Conservation (phyloP, 139 green algal species). For the Trebouxia sp. region DNA sequence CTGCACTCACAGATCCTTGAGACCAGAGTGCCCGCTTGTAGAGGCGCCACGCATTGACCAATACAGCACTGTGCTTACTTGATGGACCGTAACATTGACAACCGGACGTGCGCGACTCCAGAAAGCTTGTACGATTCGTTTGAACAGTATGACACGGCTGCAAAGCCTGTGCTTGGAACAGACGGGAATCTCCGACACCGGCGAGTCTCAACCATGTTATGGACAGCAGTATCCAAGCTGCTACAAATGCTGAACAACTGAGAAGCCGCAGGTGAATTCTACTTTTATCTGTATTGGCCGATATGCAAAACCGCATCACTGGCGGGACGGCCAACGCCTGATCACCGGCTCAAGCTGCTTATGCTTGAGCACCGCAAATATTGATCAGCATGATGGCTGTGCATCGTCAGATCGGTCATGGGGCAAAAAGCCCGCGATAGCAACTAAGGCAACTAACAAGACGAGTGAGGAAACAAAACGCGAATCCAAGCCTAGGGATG, state of each 20-base stretch:
- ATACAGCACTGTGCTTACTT: neutral
- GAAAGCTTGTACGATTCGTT: neutral
- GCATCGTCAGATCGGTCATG: too few species aligned
- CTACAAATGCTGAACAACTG: neutral
- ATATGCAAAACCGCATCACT: conserved; percentile 12
- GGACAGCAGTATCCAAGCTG: neutral
- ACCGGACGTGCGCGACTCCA: neutral
- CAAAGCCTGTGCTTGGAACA: conserved; percentile 1
- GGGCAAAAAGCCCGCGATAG: too few species aligned
- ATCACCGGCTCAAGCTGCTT: too few species aligned
- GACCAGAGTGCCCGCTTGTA: too few species aligned
- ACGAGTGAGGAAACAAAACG: too few species aligned
- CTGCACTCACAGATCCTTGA: neutral
- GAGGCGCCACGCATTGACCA: too few species aligned
- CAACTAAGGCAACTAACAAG: too few species aligned
- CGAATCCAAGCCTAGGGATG: too few species aligned
- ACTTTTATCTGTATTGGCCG: neutral
- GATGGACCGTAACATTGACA: conserved; percentile 13
- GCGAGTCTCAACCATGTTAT: conserved; percentile 1
- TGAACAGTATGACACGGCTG: conserved; percentile 11
- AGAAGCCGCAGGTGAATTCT: neutral
- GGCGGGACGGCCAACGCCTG: too few species aligned
- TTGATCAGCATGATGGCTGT: too few species aligned
- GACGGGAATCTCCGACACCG: neutral
- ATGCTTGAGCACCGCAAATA: too few species aligned